Evolutionary conservation across 1,284 basidiomycete species (phyloP).

Genomic region (Taiwanofungus camphoratus): DNA sequence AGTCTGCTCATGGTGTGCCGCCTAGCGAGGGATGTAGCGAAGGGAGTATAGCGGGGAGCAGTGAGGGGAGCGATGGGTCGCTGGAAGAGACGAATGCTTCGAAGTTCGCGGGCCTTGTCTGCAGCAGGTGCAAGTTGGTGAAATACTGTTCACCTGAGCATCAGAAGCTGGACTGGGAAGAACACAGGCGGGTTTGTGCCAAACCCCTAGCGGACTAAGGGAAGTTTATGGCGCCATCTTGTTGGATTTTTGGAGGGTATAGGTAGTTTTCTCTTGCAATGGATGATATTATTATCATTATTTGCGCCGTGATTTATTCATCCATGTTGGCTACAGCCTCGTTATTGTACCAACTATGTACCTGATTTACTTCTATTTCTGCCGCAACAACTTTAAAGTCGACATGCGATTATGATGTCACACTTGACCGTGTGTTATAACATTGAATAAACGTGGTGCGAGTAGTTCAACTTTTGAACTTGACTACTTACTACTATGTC

Average conservation of each 20-base stretch:
- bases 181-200: conserved; percentile 61
- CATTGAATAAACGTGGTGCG: too few relatives aligned
- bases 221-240: too few relatives aligned
- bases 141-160: conserved; percentile 68
- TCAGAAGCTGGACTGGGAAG: conserved; percentile 67
- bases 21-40: conserved; percentile 9
- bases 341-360: too few relatives aligned
- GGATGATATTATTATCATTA: too few relatives aligned
- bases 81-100: conserved; percentile 9
- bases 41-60: conserved; percentile 35
- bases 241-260: too few relatives aligned
- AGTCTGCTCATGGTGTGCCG: conserved; percentile 16
- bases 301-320: too few relatives aligned
- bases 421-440: not conserved
- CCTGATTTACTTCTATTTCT: not conserved
- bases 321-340: too few relatives aligned
- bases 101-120: conserved; percentile 43
- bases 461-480: too few relatives aligned
- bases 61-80: conserved; percentile 42
- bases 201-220: too few relatives aligned
- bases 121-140: conserved; percentile 69
- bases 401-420: conserved; percentile 9
- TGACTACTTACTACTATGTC: conserved; percentile 41
- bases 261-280: too few relatives aligned
- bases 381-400: not conserved